Percentiles rank a stretch among this genome's conserved stretches.
Conservation (phyloP, 495 filamentous ascomycete species). For the Penicillium egyptiacum region DNA sequence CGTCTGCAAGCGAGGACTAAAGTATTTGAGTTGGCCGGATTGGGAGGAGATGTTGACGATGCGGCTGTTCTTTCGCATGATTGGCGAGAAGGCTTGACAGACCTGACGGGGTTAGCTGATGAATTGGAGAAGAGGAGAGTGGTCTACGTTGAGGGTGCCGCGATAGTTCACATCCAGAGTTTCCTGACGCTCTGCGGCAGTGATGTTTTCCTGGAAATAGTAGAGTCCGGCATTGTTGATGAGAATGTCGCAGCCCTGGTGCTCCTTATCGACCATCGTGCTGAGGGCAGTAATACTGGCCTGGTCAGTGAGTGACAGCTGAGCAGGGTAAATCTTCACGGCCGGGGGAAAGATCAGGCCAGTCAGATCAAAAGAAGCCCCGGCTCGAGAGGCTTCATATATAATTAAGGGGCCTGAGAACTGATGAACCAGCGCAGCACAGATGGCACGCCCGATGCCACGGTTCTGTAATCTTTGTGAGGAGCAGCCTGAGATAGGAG, state of each 20-base stretch:
- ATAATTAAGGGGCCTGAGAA: background rate
- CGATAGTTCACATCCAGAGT: slow-evolving; percentile 6
- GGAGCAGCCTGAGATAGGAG: background rate
- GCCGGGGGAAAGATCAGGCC: background rate
- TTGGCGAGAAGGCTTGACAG: slow-evolving; percentile 8
- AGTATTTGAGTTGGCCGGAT: slow-evolving; percentile 14
- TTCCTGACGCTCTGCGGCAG: slow-evolving; percentile 1
- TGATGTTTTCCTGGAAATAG: slow-evolving; percentile 5
- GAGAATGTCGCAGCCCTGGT: background rate
- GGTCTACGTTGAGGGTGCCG: background rate
- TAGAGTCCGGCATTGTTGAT: slow-evolving; percentile 8
- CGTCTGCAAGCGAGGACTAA: slow-evolving; percentile 9
- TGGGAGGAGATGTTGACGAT: slow-evolving; percentile 37
- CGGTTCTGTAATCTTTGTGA: slow-evolving; percentile 18
- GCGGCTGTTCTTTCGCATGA: slow-evolving; percentile 21
- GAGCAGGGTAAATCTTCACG: background rate
- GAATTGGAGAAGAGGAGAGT: no score
- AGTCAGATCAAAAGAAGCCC: background rate
- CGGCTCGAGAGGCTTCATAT: background rate
- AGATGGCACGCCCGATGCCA: slow-evolving; percentile 5
- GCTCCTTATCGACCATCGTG: slow-evolving; percentile 2
- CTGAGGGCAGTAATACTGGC: slow-evolving; percentile 2
- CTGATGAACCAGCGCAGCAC: slow-evolving; percentile 1
- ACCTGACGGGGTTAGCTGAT: background rate
- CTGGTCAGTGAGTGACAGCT: slow-evolving; percentile 4